Evolutionary conservation across 2,329 filamentous ascomycete genomes (phyloP).

Genomic region (Verticillium nubilum): DNA sequence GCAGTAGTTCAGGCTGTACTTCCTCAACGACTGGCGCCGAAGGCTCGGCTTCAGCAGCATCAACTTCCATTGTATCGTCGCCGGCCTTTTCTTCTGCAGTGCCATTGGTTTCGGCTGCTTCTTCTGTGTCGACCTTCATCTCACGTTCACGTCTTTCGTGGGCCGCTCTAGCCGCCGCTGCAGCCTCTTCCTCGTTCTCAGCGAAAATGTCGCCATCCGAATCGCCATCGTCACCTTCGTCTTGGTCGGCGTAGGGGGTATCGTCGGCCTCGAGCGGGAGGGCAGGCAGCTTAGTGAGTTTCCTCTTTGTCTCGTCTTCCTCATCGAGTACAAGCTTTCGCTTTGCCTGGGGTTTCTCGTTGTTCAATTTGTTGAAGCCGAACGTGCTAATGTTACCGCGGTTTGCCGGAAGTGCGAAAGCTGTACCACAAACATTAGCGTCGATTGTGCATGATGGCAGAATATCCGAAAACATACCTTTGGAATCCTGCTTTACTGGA

Average conservation of each 20-base stretch:
- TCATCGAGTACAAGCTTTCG: conserved; percentile 81
- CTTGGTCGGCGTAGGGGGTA: conserved; percentile 55
- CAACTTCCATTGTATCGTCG: conserved; percentile 20
- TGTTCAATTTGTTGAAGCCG: conserved; percentile 70
- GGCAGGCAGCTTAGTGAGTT: conserved; percentile 84
- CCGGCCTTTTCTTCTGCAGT: conserved; percentile 19
- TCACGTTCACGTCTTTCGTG: conserved; percentile 78
- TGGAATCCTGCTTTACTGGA: conserved; percentile 24
- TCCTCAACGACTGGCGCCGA: conserved; percentile 18
- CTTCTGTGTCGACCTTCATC: conserved; percentile 42
- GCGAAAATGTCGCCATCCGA: conserved; percentile 73
- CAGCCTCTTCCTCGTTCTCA: conserved; percentile 80
- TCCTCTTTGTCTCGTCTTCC: conserved; percentile 79
- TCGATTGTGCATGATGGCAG: neutral
- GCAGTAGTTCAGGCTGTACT: conserved; percentile 10
- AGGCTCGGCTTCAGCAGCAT: conserved; percentile 10
- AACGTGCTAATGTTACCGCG: conserved; percentile 77
- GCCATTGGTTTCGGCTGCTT: conserved; percentile 42
- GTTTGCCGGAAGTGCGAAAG: conserved; percentile 58
- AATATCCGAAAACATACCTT: conserved; percentile 24
- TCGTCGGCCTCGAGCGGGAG: conserved; percentile 62
- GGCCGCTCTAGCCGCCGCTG: conserved; percentile 77
- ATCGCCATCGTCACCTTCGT: conserved; percentile 63
- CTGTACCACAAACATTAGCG: conserved; percentile 23
- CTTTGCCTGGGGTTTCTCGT: conserved; percentile 62